These are phyloP conservation scores for Babesia gibsoni DNA, from an alignment of 169 alveolate species.

Conservation along the genomic window DNA sequence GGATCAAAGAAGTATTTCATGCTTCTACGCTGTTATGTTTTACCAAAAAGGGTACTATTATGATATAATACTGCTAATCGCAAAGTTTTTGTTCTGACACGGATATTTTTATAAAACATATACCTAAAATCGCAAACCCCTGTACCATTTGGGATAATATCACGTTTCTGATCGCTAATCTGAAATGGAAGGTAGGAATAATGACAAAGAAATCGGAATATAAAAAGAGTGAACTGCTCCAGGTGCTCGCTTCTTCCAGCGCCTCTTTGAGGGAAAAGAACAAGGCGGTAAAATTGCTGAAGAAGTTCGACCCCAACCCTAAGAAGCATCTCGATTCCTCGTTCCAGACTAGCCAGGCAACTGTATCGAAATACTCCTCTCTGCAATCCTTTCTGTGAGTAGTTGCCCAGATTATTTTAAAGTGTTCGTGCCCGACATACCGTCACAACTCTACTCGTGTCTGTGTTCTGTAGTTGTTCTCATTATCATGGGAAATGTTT, in stretches of 20 bases:
- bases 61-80: too few relatives aligned
- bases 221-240: conserved; percentile 70
- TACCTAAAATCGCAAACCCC: too few relatives aligned
- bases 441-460: not conserved
- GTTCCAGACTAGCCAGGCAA: conserved; percentile 66
- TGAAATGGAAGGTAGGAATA: too few relatives aligned
- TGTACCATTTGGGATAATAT: too few relatives aligned
- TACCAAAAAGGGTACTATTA: too few relatives aligned
- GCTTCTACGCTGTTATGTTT: too few relatives aligned
- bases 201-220: conserved; percentile 71
- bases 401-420: not conserved
- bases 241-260: conserved; percentile 53
- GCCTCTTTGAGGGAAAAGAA: conserved; percentile 70
- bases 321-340: conserved; percentile 71
- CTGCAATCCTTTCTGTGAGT: conserved; percentile 69
- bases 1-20: too few relatives aligned
- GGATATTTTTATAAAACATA: too few relatives aligned
- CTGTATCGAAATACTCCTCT: conserved; percentile 65
- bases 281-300: conserved; percentile 69
- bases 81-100: too few relatives aligned
- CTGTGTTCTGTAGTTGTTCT: not conserved
- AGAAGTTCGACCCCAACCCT: conserved; percentile 75
- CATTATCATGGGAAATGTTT: not conserved
- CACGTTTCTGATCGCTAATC: too few relatives aligned
- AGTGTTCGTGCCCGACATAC: not conserved